Evolutionary conservation across 208 protist genomes (phyloP), one percentile per base, ranked within the genome.

Genomic region (Crithidia mellificae): DNA sequence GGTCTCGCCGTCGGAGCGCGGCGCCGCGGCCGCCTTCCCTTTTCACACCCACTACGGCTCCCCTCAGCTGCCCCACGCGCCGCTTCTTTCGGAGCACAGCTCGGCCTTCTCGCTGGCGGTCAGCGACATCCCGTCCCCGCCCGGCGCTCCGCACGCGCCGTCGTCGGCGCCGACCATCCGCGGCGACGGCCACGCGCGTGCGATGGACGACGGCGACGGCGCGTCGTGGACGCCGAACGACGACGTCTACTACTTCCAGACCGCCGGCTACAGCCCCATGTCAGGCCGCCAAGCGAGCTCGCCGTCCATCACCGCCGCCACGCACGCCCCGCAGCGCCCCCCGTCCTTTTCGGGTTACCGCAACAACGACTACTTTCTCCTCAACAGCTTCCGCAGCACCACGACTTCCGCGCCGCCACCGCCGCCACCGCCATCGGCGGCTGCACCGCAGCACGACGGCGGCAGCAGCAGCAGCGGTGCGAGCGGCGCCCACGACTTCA

Each of bases 331-430:
- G 51, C 52, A 51, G 17, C 46, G 41, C 17, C 25, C 39, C 2
- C 41, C 49, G 63, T 41, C 36, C 51, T 57, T 59, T 41, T 68
- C 50, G 7, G 36, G 22, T 27, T 67, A 47, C 36, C 65, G 20
- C 53, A 43, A 50, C 56, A 43, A 46, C 66, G 49, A 72, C 24
- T 72, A 65, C 49, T 72, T 51, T 24, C 27, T 64, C 22, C 14
- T 61, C 9, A 72, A 56, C 49, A 59, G 66, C 66, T 72, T 72
- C 49, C 56, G 46, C 57, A 49, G 54, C 66, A 46, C 41, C 41
- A 29, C 8, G 7, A 50, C 36, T 25, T 47, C 50, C 14, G 4
- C 20, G 3, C 34, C 47, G 27, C 59, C 19, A 19, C 17, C 17
- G 30, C 59, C 19, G 9, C 17, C 6, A 0, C 11, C 19, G 20